These are phyloP conservation scores for Singerocomus rubriflavus DNA, from an alignment of 1,284 basidiomycete genomes.

Conservation along the genomic window DNA sequence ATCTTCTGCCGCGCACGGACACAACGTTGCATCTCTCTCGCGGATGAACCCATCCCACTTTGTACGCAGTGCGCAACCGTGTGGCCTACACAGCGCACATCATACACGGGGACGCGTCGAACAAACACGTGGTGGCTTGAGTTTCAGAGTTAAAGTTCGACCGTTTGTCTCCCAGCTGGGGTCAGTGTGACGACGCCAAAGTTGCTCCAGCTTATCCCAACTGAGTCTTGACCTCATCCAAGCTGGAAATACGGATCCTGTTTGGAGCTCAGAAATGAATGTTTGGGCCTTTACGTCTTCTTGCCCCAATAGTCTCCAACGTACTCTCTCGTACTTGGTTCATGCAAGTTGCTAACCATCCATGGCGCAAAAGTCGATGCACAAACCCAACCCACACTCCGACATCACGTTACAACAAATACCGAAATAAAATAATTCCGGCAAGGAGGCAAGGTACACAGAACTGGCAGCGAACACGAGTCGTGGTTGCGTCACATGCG, in stretches of 20 bases:
- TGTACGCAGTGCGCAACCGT: not conserved
- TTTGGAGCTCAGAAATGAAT: constrained; percentile 20
- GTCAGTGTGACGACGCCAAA: too few species aligned
- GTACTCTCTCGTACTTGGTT: not conserved
- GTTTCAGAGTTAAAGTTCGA: constrained; percentile 20
- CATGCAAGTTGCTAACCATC: too few species aligned
- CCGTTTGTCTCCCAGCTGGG: constrained; percentile 10
- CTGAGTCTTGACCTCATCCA: constrained; percentile 12
- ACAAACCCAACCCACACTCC: not conserved
- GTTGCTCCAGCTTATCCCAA: constrained; percentile 27
- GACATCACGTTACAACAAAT: constrained; percentile 23
- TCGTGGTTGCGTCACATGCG: not conserved
- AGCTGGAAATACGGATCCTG: constrained; percentile 2
- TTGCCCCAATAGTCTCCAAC: constrained; percentile 2
- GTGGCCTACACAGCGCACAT: not conserved
- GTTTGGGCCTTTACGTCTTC: constrained; percentile 14
- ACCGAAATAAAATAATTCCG: constrained; percentile 25
- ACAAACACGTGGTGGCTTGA: constrained; percentile 1
- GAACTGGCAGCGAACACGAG: constrained; percentile 3
- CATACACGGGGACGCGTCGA: constrained; percentile 3
- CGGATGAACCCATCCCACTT: constrained; percentile 11
- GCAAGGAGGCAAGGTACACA: constrained; percentile 3
- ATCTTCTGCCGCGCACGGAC: constrained; percentile 25
- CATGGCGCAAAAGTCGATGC: not conserved
- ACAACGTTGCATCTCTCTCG: constrained; percentile 25